phyloP scores from a whole-genome alignment of 495 filamentous ascomycete species.

The Paragyromitra xinjiangensis region DNA sequence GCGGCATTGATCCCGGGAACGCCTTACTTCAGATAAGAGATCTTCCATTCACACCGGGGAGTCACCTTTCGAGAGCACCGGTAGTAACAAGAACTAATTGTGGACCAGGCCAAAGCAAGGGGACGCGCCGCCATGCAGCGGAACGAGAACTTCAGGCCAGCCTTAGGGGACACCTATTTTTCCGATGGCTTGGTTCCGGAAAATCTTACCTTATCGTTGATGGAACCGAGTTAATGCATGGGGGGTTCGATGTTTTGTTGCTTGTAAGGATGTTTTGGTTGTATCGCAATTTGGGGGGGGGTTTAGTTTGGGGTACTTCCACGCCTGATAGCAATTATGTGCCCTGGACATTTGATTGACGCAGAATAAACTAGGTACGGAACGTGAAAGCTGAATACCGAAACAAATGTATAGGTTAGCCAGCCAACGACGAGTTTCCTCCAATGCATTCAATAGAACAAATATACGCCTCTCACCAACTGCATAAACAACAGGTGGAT shows the following conservation, averaged over 20 bases:
- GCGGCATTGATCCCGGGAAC: slow-evolving; percentile 52
- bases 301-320: slow-evolving; percentile 15
- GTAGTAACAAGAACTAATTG: slow-evolving; percentile 29
- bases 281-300: slow-evolving; percentile 17
- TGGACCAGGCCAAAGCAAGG: slow-evolving; percentile 29
- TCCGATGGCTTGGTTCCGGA: slow-evolving; percentile 47
- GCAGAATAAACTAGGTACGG: slow-evolving; percentile 9
- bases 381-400: slow-evolving; percentile 22
- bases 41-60: slow-evolving; percentile 43
- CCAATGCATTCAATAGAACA: slow-evolving; percentile 19
- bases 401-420: slow-evolving; percentile 14
- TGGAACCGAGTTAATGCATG: slow-evolving; percentile 34
- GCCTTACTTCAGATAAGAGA: slow-evolving; percentile 49
- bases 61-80: slow-evolving; percentile 22
- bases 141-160: slow-evolving; percentile 36
- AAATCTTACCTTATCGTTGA: slow-evolving; percentile 43
- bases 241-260: slow-evolving; percentile 14
- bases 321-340: slow-evolving; percentile 26
- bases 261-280: not conserved
- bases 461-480: slow-evolving; percentile 39
- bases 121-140: slow-evolving; percentile 44
- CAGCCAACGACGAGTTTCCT: slow-evolving; percentile 18
- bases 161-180: slow-evolving; percentile 36
- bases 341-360: slow-evolving; percentile 14
- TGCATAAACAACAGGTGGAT: slow-evolving; percentile 49